Evolutionary conservation across 345 rosid genomes (phyloP).

Genomic region (Eucalyptus guilfoylei): DNA sequence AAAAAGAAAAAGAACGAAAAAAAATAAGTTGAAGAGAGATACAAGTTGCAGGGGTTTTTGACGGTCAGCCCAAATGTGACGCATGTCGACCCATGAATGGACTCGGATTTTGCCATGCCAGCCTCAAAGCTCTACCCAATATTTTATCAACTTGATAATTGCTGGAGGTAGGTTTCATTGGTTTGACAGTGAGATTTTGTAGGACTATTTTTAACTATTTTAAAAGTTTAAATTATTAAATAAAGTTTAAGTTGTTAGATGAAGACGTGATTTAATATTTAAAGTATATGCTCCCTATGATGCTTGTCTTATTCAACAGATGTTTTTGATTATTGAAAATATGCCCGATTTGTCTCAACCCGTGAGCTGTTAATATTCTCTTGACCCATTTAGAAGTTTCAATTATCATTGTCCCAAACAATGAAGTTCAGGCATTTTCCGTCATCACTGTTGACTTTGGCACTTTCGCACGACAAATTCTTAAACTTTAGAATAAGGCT

Average conservation of each 20-base stretch:
- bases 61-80: too few relatives aligned
- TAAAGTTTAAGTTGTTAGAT: accelerated
- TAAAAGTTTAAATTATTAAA: not conserved
- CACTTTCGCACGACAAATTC: not conserved
- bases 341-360: not conserved
- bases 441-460: not conserved
- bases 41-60: too few relatives aligned
- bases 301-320: too few relatives aligned
- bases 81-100: too few relatives aligned
- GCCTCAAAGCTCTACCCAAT: too few relatives aligned
- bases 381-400: accelerated
- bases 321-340: too few relatives aligned
- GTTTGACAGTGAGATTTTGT: not conserved
- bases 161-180: not conserved
- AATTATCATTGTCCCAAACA: not conserved
- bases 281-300: not conserved
- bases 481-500: not conserved
- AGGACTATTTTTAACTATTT: accelerated
- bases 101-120: too few relatives aligned
- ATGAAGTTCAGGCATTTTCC: not conserved
- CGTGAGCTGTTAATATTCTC: not conserved
- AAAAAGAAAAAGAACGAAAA: too few relatives aligned
- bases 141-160: not conserved
- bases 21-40: too few relatives aligned
- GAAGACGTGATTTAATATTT: not conserved